Base-by-base conservation (phyloP, 495 filamentous ascomycete species). In the Peziza echinospora region DNA sequence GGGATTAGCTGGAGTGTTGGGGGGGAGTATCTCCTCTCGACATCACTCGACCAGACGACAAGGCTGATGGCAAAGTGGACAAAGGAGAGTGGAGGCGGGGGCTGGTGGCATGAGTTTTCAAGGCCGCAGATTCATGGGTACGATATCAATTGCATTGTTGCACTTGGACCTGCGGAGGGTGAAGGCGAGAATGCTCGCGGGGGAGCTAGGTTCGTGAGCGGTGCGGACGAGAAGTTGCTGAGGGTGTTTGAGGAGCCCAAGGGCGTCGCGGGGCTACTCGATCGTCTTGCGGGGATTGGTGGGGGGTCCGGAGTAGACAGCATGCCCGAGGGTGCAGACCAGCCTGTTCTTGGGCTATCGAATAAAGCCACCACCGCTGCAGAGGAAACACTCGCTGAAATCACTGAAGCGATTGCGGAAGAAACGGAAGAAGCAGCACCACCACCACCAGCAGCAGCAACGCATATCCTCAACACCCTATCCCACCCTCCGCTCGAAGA, bases 121-220 rank as follows among this genome's bases (percentile, higher is more conserved):
- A 71, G 89, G 41, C 91, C 89, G 16, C 89, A 99, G 56, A 96
- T 96, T 47, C 89, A 99, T 65, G 89, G 89, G 26, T 99, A 99
- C 57, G 89, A 94, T 59, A 69, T 99, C 50, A 99, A 96, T 65
- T 94, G 87, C 60, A 74, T 94, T 51, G 79, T 81, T 55, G 71
- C 78, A 4, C 59, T 93, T 21, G 73, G 74, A 4, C 3, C 13
- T 4, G 19, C 19, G 19, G 30, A 7, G 30, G 13, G 19, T 4
- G 19, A 2, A 17, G 30, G 30, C 3, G n/a, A n/a, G n/a, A 37
- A 37, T 13, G 0, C 13, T 11, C 13, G 19, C 13, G 30, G 30
- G 30, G 59, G 67, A 22, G 65, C 73, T 11, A 75, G 73, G 43
- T 96, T 96, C 55, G 76, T 99, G 22, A 87, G 84, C 39, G 89